Evolutionary conservation across 2,329 filamentous ascomycete genomes (phyloP).

Genomic region (Penicillium olsonii): DNA sequence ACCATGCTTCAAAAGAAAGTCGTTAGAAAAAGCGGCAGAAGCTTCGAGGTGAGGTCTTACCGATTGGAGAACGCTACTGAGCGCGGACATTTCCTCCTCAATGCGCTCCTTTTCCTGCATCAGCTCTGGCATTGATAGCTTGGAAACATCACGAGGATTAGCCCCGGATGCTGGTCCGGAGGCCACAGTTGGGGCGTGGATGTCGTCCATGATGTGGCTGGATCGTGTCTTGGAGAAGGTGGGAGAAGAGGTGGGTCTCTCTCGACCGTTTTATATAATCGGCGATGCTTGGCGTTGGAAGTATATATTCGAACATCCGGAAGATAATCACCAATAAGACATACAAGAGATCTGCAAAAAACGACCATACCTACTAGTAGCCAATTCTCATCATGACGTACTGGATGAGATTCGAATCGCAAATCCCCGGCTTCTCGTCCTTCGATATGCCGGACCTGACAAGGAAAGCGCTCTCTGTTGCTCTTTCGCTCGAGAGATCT

Average conservation of each 20-base stretch:
- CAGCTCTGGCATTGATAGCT: constrained; percentile 74
- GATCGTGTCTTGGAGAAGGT: constrained; percentile 40
- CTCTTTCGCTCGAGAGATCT: constrained; percentile 2
- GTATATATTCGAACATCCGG: neutral
- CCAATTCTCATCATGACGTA: constrained; percentile 22
- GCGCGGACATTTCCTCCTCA: constrained; percentile 81
- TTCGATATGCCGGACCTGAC: neutral
- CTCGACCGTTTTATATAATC: constrained; percentile 20
- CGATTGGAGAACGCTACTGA: constrained; percentile 84
- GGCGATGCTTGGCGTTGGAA: constrained; percentile 15
- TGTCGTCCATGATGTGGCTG: constrained; percentile 57
- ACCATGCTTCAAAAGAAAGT: constrained; percentile 68
- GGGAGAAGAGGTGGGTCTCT: constrained; percentile 21
- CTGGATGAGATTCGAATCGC: constrained; percentile 26
- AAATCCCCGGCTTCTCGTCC: constrained; percentile 6
- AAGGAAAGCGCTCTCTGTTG: neutral
- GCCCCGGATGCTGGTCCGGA: constrained; percentile 72
- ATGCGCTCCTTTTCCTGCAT: constrained; percentile 80
- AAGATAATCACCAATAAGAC: neutral
- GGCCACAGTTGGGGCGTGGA: constrained; percentile 70
- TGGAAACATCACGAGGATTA: constrained; percentile 61
- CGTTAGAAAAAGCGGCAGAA: constrained; percentile 13
- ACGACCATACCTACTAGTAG: constrained; percentile 19
- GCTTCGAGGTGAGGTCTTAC: constrained; percentile 54
- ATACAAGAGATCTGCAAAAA: too few relatives aligned